Base-by-base conservation (phyloP, 441 rosid species). In the Syzygium malaccense region DNA sequence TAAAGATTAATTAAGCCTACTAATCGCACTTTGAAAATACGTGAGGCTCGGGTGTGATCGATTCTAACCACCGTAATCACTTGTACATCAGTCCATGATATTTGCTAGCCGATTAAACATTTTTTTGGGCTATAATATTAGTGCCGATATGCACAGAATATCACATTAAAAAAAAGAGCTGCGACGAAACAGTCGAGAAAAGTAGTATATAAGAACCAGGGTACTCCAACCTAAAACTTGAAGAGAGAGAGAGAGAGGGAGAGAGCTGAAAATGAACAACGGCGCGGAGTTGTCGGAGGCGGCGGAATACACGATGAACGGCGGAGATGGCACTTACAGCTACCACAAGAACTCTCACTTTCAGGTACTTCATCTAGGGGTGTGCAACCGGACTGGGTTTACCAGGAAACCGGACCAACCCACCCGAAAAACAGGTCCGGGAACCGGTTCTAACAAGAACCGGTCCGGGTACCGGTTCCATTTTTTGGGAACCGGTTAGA, bases 301-400 rank as follows among this genome's bases (percentile, higher is more conserved):
- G 8, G 64, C 41, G 54, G 90, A 88, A 51, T 45, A 33, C n/a
- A 80, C 86, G 28, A 89, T 89, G n/a, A 88, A 79, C 53, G 90
- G 90, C 60, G 93, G 93, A 55, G 87, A 91, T 60, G 92, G 92
- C 30, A 48, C 37, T 32, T 48, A 55, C 86, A 91, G 91, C 90
- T 90, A 91, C 88, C 6, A 19, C 85, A 83, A 79, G 71, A 91
- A 91, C 86, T 91, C 93, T 9, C 60, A 14, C 89, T 88, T 62
- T 54, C 93, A 89, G 91, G 93, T 90, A 30, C 71, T 64, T 64
- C 71, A 64, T 64, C 30, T n/a, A n/a, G n/a, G n/a, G n/a, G n/a
- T n/a, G n/a, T n/a, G n/a, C n/a, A n/a, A n/a, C n/a, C n/a, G n/a
- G n/a, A n/a, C n/a, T n/a, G n/a, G n/a, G n/a, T n/a, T n/a, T n/a